Conservation (phyloP, 2,329 filamentous ascomycete species). For the Aureobasidium sp. region DNA sequence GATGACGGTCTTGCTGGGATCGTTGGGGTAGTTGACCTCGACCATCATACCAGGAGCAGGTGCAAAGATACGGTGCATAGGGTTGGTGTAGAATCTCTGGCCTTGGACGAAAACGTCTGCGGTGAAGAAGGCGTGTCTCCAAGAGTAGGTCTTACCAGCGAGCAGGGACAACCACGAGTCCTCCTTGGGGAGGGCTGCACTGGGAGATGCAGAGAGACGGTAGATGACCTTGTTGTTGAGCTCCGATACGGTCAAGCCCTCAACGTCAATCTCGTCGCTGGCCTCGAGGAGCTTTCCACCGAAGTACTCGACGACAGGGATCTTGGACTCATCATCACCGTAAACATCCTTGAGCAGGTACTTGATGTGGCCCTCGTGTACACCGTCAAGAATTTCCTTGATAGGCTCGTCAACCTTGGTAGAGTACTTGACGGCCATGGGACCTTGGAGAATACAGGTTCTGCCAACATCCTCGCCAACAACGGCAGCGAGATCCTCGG, state of each 20-base stretch:
- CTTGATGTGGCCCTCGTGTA: slow-evolving; percentile 82
- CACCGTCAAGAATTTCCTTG: slow-evolving; percentile 84
- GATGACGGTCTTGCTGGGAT: slow-evolving; percentile 76
- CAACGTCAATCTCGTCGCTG: slow-evolving; percentile 66
- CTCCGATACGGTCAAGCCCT: slow-evolving; percentile 76
- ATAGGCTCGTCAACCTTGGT: slow-evolving; percentile 86
- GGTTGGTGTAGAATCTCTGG: slow-evolving; percentile 95
- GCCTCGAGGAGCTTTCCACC: slow-evolving; percentile 73
- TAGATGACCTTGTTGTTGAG: slow-evolving; percentile 75
- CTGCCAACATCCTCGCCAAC: slow-evolving; percentile 92
- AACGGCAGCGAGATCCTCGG: slow-evolving; percentile 91
- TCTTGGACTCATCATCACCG: slow-evolving; percentile 57
- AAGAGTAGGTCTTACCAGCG: slow-evolving; percentile 76
- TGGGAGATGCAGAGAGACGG: slow-evolving; percentile 67
- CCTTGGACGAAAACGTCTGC: slow-evolving; percentile 92
- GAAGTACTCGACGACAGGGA: slow-evolving; percentile 90
- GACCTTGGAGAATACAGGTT: slow-evolving; percentile 93
- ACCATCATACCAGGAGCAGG: slow-evolving; percentile 80
- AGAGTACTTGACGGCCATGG: slow-evolving; percentile 84
- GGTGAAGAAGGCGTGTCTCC: slow-evolving; percentile 90
- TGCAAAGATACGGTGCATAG: slow-evolving; percentile 82
- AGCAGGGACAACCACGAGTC: slow-evolving; percentile 84
- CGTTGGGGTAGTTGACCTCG: slow-evolving; percentile 73
- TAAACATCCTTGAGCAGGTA: slow-evolving; percentile 74
- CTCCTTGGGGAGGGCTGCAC: slow-evolving; percentile 63